Conservation (phyloP, 2,329 filamentous ascomycete genomes). For the Monosporascus cannonballus region DNA sequence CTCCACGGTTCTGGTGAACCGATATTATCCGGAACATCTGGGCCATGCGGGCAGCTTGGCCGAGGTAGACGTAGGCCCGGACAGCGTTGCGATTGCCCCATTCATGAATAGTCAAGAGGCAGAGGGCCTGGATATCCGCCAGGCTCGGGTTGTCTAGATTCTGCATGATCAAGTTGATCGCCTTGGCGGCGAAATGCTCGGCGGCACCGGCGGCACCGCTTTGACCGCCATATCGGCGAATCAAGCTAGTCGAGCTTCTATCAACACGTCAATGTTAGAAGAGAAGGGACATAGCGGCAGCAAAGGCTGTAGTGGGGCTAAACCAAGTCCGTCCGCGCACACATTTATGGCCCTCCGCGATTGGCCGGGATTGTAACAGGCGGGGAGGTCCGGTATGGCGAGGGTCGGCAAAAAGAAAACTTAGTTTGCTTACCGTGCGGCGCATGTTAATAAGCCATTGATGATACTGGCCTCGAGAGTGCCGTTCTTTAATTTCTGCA, state of each 20-base stretch:
- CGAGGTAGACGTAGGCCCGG: conserved; percentile 57
- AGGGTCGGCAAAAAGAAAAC: conserved; percentile 10
- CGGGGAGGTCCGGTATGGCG: conserved; percentile 12
- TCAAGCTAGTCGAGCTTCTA: conserved; percentile 50
- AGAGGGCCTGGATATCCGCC: conserved; percentile 55
- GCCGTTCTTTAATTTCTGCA: conserved; percentile 53
- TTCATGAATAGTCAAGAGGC: conserved; percentile 56
- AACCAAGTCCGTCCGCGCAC: background rate
- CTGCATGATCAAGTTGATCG: conserved; percentile 50
- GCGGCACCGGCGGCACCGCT: conserved; percentile 45
- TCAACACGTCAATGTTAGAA: background rate
- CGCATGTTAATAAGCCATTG: conserved; percentile 52
- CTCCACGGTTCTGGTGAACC: conserved; percentile 42
- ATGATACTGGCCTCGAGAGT: conserved; percentile 50
- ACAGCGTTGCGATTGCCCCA: conserved; percentile 58
- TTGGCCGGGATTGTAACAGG: conserved; percentile 1
- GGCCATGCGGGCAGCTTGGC: conserved; percentile 57
- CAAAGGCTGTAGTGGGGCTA: background rate
- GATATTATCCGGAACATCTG: conserved; percentile 59
- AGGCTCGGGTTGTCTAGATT: conserved; percentile 54
- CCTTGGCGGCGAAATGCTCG: conserved; percentile 54
- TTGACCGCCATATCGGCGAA: conserved; percentile 52
- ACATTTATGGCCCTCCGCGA: background rate
- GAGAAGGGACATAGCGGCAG: background rate
- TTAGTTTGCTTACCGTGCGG: conserved; percentile 44